Evolutionary conservation across 441 rosid genomes (phyloP).

Genomic region (Gossypium aridum): DNA sequence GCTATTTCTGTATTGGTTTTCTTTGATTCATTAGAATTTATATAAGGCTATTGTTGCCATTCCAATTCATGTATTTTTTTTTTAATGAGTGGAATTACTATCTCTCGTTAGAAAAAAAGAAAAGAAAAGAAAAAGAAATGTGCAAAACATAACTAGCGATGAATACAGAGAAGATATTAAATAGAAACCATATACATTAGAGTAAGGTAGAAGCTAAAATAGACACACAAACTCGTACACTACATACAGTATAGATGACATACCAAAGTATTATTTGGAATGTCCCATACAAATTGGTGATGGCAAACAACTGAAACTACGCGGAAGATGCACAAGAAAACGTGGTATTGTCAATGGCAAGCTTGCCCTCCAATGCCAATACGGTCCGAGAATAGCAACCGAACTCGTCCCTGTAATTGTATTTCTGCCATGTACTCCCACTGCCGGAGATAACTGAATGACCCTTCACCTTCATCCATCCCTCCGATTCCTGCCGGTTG

Average conservation of each 20-base stretch:
- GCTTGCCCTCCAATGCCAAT: conserved; percentile 35
- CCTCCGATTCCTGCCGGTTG: conserved; percentile 46
- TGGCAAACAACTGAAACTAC: conserved; percentile 6
- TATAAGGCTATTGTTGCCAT: no score
- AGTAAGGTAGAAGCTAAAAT: not conserved
- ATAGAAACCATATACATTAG: not conserved
- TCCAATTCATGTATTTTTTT: no score
- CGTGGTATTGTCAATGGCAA: conserved; percentile 36
- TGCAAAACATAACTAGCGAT: no score
- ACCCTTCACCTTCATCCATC: conserved; percentile 78
- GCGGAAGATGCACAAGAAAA: conserved; percentile 31
- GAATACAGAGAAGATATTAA: no score
- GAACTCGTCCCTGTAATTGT: conserved; percentile 29
- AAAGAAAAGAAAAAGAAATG: no score
- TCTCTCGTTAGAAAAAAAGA: no score
- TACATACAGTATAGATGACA: not conserved
- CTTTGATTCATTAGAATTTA: no score
- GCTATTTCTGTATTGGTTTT: no score
- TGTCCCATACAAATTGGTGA: not conserved
- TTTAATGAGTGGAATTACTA: no score
- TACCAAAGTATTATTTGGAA: not conserved
- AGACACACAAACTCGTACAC: not conserved
- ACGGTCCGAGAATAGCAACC: conserved; percentile 48
- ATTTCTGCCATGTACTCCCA: conserved; percentile 44
- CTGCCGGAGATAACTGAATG: conserved; percentile 53